Conservation (phyloP, 805 yeast genomes). For the Candida ascalaphidarum region DNA sequence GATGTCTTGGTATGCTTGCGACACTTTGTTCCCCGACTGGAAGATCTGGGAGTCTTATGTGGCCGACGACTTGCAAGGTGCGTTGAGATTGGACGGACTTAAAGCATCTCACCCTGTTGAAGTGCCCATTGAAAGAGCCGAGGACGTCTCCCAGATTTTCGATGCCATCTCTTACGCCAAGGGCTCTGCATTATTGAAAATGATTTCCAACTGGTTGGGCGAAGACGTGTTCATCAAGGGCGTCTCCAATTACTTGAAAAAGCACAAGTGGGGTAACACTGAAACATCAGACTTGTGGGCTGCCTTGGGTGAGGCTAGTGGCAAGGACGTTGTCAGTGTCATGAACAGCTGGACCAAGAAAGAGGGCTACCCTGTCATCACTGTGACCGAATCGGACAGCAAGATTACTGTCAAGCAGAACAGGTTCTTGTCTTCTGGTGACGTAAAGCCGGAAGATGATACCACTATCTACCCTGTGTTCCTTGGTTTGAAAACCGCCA, state of each 20-base stretch:
- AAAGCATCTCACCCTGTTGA: conserved; percentile 83
- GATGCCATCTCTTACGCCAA: conserved; percentile 79
- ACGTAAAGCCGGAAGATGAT: conserved; percentile 70
- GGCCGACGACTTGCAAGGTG: conserved; percentile 65
- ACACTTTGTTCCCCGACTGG: conserved; percentile 74
- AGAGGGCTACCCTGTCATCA: conserved; percentile 69
- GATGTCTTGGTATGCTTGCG: conserved; percentile 84
- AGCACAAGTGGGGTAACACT: conserved; percentile 73
- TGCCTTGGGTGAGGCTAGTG: conserved; percentile 60
- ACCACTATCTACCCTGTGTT: conserved; percentile 61
- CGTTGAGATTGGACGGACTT: conserved; percentile 66
- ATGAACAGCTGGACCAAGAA: conserved; percentile 80
- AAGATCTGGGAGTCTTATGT: conserved; percentile 82
- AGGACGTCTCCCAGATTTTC: conserved; percentile 76
- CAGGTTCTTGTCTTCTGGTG: conserved; percentile 71
- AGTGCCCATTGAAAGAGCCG: conserved; percentile 71
- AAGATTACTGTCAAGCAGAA: conserved; percentile 55
- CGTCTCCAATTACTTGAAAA: conserved; percentile 67
- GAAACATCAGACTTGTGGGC: conserved; percentile 72
- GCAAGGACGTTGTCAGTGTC: conserved; percentile 60
- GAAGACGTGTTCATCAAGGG: conserved; percentile 72
- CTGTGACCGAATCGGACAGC: conserved; percentile 50
- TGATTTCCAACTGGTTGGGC: conserved; percentile 75
- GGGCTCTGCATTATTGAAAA: conserved; percentile 72
- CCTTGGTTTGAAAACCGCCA: conserved; percentile 49